Base-by-base conservation (phyloP, 129 eudicot species). In the Dittrichia graveolens region DNA sequence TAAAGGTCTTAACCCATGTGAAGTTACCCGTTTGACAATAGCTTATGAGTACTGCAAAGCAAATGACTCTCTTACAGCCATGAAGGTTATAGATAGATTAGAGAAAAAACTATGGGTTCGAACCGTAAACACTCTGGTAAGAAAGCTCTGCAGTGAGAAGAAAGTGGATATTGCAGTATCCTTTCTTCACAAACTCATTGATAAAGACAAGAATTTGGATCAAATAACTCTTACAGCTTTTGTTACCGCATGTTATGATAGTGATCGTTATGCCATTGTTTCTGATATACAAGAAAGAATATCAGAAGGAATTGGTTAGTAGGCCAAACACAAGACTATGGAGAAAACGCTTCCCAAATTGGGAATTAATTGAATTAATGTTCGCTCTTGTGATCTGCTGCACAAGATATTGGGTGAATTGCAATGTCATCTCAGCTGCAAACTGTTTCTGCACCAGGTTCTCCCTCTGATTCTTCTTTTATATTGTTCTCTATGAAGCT, bases 81-180 rank as follows among this genome's bases (percentile, higher is more conserved):
- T 89, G 82, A 59, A 18, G 49, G 81, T 84, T 6, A 62, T 93
- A 53, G 96, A 84, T 31, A 84, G 87, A 61, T 86, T 93, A 78
- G 98, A 89, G 39, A 89, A 85, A 50, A 93, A 85, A 82, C 84
- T 75, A 12, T 93, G 96, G 96, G 43, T 85, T 59, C 88, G 90
- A 8, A 93, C 96, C 11, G 81, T 85, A 10, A 83, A 79, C 63
- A 87, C 95, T 5, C 67, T 93, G 74, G 58, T 89, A 61, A 82
- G 96, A 69, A 93, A 89, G 85, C 88, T 93, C 19, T 93, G 95
- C 73, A 87, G 95, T 79, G 96, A 93, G 61, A 77, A 74, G 83
- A 93, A 84, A 78, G 95, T 87, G 67, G 98, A 85, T 3, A 57
- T 82, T 54, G 96, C 95, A 8, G 87, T 83, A 8, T 38, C 71